These are phyloP conservation scores for Picea engelmannii DNA, from an alignment of 83 land plant genomes.

Conservation along the genomic window DNA sequence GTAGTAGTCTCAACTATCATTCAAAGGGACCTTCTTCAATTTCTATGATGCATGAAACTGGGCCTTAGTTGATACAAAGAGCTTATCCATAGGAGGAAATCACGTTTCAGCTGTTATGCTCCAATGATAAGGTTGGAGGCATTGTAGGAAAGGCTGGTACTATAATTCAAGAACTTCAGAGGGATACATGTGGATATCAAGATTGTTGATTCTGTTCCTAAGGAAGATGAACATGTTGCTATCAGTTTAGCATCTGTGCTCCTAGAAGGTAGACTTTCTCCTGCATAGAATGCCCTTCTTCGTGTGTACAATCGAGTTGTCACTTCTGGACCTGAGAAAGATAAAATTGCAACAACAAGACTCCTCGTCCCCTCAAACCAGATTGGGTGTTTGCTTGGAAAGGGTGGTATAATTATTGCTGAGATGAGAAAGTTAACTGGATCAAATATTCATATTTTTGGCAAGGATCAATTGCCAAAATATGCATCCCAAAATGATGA, in stretches of 20 bases:
- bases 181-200: no score
- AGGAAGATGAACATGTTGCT: constrained; percentile 52
- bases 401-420: constrained; percentile 63
- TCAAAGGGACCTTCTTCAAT: neutral
- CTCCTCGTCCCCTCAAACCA: constrained; percentile 67
- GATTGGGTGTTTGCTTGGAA: constrained; percentile 77
- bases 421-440: constrained; percentile 31
- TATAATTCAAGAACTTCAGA: no score
- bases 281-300: constrained; percentile 36
- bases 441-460: constrained; percentile 65
- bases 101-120: no score
- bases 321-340: constrained; percentile 32
- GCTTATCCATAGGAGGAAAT: neutral
- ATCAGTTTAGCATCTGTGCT: constrained; percentile 54
- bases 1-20: constrained; percentile 21
- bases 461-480: constrained; percentile 58
- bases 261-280: no score
- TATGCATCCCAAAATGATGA: constrained; percentile 28
- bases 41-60: neutral
- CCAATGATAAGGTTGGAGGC: no score
- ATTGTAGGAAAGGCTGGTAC: no score
- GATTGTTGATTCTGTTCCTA: no score
- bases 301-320: constrained; percentile 56
- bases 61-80: constrained; percentile 4
- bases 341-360: constrained; percentile 30